Evolutionary conservation across 2,329 filamentous ascomycete species (phyloP).

Genomic region (Epichloe scottii): DNA sequence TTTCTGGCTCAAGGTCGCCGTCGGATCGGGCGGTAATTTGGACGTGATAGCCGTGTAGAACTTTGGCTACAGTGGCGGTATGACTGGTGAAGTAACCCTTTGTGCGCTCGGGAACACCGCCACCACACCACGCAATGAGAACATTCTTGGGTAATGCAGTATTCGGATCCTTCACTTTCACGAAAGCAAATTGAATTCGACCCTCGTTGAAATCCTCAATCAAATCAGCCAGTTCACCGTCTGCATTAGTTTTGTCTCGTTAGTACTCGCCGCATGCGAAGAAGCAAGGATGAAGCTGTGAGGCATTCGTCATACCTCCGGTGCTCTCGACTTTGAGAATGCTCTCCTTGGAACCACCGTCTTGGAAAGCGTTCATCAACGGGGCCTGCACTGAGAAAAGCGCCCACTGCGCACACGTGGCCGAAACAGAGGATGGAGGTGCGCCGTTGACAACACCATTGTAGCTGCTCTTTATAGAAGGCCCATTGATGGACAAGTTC

Average conservation of each 20-base stretch:
- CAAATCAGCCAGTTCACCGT: constrained; percentile 81
- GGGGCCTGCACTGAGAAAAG: constrained; percentile 89
- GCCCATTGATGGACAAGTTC: constrained; percentile 67
- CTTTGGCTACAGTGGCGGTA: constrained; percentile 74
- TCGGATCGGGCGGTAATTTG: constrained; percentile 93
- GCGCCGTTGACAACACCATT: constrained; percentile 43
- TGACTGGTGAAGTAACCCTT: constrained; percentile 99
- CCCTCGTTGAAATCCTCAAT: constrained; percentile 96
- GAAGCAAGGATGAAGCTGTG: not conserved
- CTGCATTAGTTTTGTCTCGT: constrained; percentile 31
- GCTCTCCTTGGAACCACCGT: constrained; percentile 76
- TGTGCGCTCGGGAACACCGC: constrained; percentile 93
- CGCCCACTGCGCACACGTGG: constrained; percentile 85
- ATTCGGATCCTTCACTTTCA: constrained; percentile 94
- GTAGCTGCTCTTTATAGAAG: constrained; percentile 75
- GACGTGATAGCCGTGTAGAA: constrained; percentile 93
- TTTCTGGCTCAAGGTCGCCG: constrained; percentile 72
- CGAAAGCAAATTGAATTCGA: constrained; percentile 90
- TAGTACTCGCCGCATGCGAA: constrained; percentile 7
- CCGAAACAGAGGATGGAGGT: constrained; percentile 45
- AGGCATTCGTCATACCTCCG: constrained; percentile 46
- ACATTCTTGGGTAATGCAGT: constrained; percentile 80
- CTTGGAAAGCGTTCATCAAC: constrained; percentile 85
- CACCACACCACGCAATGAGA: constrained; percentile 92
- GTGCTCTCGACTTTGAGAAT: constrained; percentile 88